Evolutionary conservation across 306 rosid species (phyloP).

Genomic region (Quercus alba): DNA sequence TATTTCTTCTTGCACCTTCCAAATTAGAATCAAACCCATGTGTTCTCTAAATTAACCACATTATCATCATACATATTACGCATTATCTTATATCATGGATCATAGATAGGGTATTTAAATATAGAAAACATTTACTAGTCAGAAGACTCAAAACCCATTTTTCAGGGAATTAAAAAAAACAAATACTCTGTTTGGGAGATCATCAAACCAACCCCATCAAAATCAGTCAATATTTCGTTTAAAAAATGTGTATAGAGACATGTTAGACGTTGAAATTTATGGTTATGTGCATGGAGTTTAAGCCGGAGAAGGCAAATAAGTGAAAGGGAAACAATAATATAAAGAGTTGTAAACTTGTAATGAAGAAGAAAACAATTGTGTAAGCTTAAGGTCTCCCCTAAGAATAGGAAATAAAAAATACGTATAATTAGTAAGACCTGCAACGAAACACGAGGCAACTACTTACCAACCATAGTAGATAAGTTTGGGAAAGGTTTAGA

Average conservation of each 20-base stretch:
- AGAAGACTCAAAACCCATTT: not conserved
- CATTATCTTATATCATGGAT: not conserved
- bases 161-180: not conserved
- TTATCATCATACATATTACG: not conserved
- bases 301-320: not conserved
- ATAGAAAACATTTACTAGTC: not conserved
- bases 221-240: not conserved
- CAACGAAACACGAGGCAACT: conserved; percentile 20
- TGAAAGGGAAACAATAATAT: not conserved
- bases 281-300: not conserved
- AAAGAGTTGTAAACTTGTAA: not conserved
- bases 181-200: not conserved
- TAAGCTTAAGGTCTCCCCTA: not conserved
- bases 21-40: conserved; percentile 2
- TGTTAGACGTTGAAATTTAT: not conserved
- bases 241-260: not conserved
- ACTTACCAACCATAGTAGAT: conserved; percentile 10
- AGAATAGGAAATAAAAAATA: not conserved
- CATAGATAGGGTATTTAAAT: not conserved
- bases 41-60: conserved; percentile 1
- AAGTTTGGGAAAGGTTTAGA: not conserved
- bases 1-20: conserved; percentile 26
- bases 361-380: not conserved
- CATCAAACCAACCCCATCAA: not conserved
- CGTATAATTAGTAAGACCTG: not conserved